Conservation (phyloP, 1,284 basidiomycete genomes). For the Apiotrichum veenhuisii region DNA sequence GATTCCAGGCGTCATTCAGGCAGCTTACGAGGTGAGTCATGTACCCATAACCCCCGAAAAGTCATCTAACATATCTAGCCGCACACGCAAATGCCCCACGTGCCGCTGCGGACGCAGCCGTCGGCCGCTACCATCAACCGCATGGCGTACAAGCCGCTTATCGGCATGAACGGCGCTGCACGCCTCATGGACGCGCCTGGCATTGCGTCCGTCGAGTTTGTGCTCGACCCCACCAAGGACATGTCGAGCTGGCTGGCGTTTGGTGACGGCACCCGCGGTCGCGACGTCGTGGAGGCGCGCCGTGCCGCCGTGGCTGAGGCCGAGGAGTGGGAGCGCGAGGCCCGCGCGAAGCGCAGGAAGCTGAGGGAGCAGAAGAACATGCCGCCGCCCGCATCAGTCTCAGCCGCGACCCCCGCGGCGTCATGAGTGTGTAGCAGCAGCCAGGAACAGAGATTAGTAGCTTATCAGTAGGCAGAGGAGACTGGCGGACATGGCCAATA, state of each 20-base stretch:
- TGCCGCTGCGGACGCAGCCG: conserved; percentile 45
- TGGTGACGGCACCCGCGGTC: conserved; percentile 14
- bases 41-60: background rate
- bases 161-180: conserved; percentile 19
- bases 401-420: background rate
- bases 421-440: too few relatives aligned
- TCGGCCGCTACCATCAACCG: conserved; percentile 20
- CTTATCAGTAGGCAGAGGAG: too few relatives aligned
- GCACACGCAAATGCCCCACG: conserved; percentile 46
- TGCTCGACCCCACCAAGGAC: conserved; percentile 24
- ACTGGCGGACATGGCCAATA: background rate
- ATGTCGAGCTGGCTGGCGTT: conserved; percentile 9
- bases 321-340: conserved; percentile 39
- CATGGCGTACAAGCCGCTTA: conserved; percentile 32
- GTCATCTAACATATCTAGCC: conserved; percentile 22
- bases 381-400: too few relatives aligned
- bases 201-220: conserved; percentile 44
- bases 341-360: conserved; percentile 12
- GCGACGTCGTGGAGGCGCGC: conserved; percentile 19
- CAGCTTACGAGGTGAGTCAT: conserved; percentile 42
- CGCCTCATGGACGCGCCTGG: conserved; percentile 16
- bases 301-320: conserved; percentile 32
- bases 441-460: too few relatives aligned
- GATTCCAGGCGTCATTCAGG: conserved; percentile 30
- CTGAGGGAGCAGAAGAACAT: background rate